These are phyloP conservation scores for Cryptosporidium tyzzeri DNA, from an alignment of 169 alveolate genomes.

Conservation along the genomic window DNA sequence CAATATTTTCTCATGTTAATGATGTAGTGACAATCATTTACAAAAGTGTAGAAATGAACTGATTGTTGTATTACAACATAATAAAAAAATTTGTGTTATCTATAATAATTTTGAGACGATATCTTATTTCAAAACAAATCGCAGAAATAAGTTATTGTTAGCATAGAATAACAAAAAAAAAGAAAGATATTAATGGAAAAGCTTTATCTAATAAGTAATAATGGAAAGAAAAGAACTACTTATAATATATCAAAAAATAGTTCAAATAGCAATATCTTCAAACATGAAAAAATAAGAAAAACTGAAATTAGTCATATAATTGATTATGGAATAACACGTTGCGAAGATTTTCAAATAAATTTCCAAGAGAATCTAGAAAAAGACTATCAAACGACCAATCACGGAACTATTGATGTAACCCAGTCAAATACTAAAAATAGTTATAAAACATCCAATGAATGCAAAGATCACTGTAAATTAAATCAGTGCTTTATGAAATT, in stretches of 20 bases:
- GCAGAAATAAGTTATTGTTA: neutral
- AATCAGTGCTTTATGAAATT: neutral
- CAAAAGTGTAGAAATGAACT: neutral
- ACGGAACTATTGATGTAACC: neutral
- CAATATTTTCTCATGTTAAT: constrained; percentile 9
- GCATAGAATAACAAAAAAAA: neutral
- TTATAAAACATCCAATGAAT: neutral
- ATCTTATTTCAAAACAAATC: neutral
- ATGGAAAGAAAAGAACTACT: constrained; percentile 7
- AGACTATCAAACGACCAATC: neutral
- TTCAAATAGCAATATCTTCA: neutral
- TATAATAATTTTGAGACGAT: neutral
- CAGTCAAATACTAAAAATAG: neutral
- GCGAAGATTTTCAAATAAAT: neutral
- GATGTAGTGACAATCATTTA: neutral
- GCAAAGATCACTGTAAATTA: neutral
- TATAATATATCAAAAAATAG: constrained; percentile 7
- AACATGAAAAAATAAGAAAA: constrained; percentile 16
- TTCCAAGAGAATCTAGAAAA: neutral
- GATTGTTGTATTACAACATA: neutral
- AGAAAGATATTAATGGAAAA: neutral
- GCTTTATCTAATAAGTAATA: neutral
- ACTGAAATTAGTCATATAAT: neutral
- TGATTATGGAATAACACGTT: neutral
- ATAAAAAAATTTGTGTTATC: neutral